Evolutionary conservation across 2,329 filamentous ascomycete species (phyloP).

Genomic region (Aschersonia sp.): DNA sequence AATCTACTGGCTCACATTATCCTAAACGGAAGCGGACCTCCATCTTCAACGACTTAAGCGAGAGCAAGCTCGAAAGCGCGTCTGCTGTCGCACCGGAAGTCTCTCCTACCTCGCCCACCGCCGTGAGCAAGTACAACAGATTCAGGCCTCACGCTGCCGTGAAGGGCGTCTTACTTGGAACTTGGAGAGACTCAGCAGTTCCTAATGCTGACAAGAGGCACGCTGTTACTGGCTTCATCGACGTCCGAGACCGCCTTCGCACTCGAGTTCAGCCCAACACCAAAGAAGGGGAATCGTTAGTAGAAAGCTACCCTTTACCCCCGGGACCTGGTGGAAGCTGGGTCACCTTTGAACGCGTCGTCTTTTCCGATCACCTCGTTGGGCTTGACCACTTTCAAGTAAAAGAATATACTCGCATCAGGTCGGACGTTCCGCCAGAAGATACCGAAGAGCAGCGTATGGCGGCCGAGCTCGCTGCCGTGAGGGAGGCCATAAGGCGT

Average conservation of each 20-base stretch:
- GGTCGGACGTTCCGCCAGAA: conserved; percentile 20
- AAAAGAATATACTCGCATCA: conserved; percentile 47
- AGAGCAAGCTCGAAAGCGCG: conserved; percentile 28
- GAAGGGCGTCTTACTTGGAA: conserved; percentile 38
- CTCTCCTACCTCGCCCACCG: conserved; percentile 6
- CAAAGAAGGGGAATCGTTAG: conserved; percentile 30
- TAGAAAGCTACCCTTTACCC: conserved; percentile 31
- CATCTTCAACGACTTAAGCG: conserved; percentile 32
- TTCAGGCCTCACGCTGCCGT: conserved; percentile 9
- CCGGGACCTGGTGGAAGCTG: conserved; percentile 47
- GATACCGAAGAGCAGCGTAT: conserved; percentile 23
- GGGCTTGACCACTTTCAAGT: conserved; percentile 40
- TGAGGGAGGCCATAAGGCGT: conserved; percentile 29
- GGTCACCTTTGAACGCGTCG: conserved; percentile 47
- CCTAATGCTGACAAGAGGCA: conserved; percentile 36
- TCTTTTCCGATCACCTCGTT: conserved; percentile 42
- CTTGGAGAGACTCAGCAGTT: conserved; percentile 44
- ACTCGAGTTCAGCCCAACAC: conserved; percentile 40
- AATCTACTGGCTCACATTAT: conserved; percentile 23
- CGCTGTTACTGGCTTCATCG: conserved; percentile 47
- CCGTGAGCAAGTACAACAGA: conserved; percentile 6
- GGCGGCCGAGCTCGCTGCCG: conserved; percentile 25
- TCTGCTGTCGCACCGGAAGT: conserved; percentile 15
- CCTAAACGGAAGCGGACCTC: conserved; percentile 42
- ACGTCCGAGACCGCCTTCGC: conserved; percentile 43